Evolutionary conservation across 1,139 yeast species (phyloP), one percentile per base, ranked within the genome.

Genomic region (Geotrichum phurueaensis): DNA sequence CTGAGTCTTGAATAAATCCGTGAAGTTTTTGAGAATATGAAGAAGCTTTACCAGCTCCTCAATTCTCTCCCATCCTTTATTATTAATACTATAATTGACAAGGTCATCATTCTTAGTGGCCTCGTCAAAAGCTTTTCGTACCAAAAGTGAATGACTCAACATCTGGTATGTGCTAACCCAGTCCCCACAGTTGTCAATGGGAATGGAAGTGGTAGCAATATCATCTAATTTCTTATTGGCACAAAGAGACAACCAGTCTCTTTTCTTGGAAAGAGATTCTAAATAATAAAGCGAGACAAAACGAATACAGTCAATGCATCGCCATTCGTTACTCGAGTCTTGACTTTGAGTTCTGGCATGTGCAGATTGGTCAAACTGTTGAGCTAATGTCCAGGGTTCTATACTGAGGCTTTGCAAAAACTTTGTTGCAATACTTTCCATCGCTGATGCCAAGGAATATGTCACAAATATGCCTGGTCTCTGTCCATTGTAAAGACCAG

Each of bases 381-480:
- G n/a, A n/a, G 47, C 47, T 2, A 48, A 23, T 2, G 50, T 49
- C 58, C 58, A 55, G 22, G 58, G 50, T 33, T 27, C 25, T 12
- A 48, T 47, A 23, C 23, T 12, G 20, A 50, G 25, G 18, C 12
- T 25, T 2, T 23, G 25, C 29, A 55, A 13, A 33, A 55, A 55
- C 43, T 39, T 47, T 6, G 12, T 50, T 1, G 58, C 58, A 39
- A 55, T 55, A 10, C 53, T 53, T 25, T 50, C 53, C 9, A 55
- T 23, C n/a, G 58, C 27, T 5, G 47, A 29, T 10, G 53, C 23
- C 10, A 55, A 48, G 2, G 58, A 55, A n/a, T 49, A 55, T 18
- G 51, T 53, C 15, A 39, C 27, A 23, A 50, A 20, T 4, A 55
- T 15, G 15, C 33, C 49, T 9, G 58, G 54, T 13, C 25, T 15